Evolutionary conservation across 2,329 filamentous ascomycete species (phyloP), one percentile per base, ranked within the genome.

Genomic region (Colletotrichum somersetense): DNA sequence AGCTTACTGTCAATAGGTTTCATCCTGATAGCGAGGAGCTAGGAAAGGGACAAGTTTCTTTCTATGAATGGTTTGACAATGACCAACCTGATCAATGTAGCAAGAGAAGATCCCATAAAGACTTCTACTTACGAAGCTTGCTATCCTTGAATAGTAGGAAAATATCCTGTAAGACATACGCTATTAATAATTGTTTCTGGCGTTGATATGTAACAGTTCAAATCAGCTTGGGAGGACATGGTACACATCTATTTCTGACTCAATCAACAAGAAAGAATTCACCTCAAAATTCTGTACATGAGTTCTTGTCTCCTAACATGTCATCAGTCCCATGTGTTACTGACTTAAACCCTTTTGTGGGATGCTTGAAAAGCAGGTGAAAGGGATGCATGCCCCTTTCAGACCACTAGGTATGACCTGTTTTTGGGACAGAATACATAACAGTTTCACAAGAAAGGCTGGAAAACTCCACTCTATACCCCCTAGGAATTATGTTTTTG

Each of bases 61-160:
- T 56, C 16, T n/a, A n/a, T n/a, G n/a, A 4, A 55, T 3, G 2
- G 30, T 18, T 7, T 2, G 26, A n/a, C 7, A 33, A 20, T 20
- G 1, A 12, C 0, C 1, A 5, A 30, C 7, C 0, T 0, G 2
- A 35, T 10, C 16, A 26, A 8, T 12, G 8, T 20, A 10, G 2
- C 3, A 12, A 35, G 6, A 10, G 18, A 56, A n/a, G 11, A 11
- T 1, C 1, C 26, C 20, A 2, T n/a, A 5, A 16, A 2, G 8
- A 30, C 5, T 18, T 16, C n/a, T 1, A 14, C n/a, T 26, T 12
- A 3, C 10, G 14, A 8, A 2, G 12, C 14, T 30, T 5, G 6
- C 11, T 5, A 12, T 20, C 44, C 8, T 46, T 11, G 20, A 18
- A 10, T 20, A n/a, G 44, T n/a, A n/a, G 7, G 11, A 3, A 11